Percentiles rank a stretch among this genome's conserved stretches.
These are phyloP conservation scores for Penicillium paxilli DNA, from an alignment of 495 filamentous ascomycete genomes.

Conservation along the genomic window DNA sequence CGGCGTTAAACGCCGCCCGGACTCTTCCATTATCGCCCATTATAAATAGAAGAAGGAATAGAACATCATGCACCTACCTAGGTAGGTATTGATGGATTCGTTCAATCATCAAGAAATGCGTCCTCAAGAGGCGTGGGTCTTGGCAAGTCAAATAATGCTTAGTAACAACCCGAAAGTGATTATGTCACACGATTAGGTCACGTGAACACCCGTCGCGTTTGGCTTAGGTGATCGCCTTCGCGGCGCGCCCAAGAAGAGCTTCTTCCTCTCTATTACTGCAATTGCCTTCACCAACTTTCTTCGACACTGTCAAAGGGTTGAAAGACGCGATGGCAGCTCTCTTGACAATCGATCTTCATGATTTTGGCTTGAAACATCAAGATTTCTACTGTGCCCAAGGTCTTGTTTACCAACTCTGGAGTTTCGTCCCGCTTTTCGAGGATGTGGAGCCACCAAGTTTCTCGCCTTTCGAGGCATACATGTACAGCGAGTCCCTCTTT, in stretches of 20 bases:
- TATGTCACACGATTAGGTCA: neutral
- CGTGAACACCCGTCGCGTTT: conserved; percentile 27
- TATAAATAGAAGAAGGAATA: neutral
- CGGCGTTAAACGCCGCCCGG: conserved; percentile 36
- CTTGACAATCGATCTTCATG: conserved; percentile 1
- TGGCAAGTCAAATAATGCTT: neutral
- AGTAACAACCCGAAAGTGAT: neutral
- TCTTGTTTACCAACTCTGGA: conserved; percentile 19
- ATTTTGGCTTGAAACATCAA: conserved; percentile 10
- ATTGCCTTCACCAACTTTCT: conserved; percentile 18
- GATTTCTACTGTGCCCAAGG: conserved; percentile 22
- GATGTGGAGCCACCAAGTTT: conserved; percentile 23
- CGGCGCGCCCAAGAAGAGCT: conserved; percentile 1
- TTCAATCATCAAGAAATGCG: neutral
- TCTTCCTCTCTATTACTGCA: conserved; percentile 20
- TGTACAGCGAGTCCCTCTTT: conserved; percentile 35
- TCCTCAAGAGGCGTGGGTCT: neutral
- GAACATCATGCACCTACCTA: neutral
- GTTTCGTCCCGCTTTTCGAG: conserved; percentile 13
- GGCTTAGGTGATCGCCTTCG: too few species aligned
- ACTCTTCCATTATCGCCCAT: conserved; percentile 30
- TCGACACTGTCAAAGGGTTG: neutral
- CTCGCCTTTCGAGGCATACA: conserved; percentile 31
- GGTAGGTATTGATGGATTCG: neutral
- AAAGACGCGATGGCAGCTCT: neutral